Percentiles rank a stretch among this genome's conserved stretches.
These are phyloP conservation scores for Plasmodium falciparum DNA, from an alignment of 169 alveolate genomes.

Conservation along the genomic window DNA sequence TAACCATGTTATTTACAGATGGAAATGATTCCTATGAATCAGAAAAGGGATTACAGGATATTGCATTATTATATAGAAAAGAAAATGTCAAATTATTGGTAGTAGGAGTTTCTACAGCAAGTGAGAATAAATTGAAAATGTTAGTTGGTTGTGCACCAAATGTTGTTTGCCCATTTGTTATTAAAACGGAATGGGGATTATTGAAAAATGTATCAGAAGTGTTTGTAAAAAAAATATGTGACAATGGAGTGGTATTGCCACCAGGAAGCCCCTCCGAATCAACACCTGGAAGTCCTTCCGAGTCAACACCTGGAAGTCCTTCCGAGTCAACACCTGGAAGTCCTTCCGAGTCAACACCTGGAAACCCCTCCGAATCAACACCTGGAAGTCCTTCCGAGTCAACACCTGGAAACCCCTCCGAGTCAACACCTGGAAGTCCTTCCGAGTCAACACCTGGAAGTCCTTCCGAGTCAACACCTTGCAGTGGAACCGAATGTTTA, in stretches of 20 bases:
- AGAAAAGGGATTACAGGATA: constrained; percentile 16
- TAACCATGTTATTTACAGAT: constrained; percentile 67
- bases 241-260: constrained; percentile 24
- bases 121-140: constrained; percentile 30
- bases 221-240: constrained; percentile 47
- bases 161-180: constrained; percentile 38
- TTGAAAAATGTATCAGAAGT: constrained; percentile 9
- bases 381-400: constrained; percentile 17
- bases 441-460: constrained; percentile 17
- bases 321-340: constrained; percentile 16
- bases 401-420: constrained; percentile 18
- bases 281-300: constrained; percentile 10
- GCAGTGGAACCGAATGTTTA: constrained; percentile 61
- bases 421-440: constrained; percentile 5
- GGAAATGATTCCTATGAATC: constrained; percentile 56
- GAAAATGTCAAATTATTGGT: constrained; percentile 56
- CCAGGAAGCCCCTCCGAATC: constrained; percentile 27
- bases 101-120: constrained; percentile 65
- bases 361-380: constrained; percentile 26
- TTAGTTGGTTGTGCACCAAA: constrained; percentile 36
- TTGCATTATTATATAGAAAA: constrained; percentile 44
- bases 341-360: constrained; percentile 17
- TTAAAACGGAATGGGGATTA: constrained; percentile 55
- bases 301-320: constrained; percentile 14
- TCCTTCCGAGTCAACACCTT: constrained; percentile 26